phyloP scores from a whole-genome alignment of 495 filamentous ascomycete genomes.

The Penicillium odoratum region DNA sequence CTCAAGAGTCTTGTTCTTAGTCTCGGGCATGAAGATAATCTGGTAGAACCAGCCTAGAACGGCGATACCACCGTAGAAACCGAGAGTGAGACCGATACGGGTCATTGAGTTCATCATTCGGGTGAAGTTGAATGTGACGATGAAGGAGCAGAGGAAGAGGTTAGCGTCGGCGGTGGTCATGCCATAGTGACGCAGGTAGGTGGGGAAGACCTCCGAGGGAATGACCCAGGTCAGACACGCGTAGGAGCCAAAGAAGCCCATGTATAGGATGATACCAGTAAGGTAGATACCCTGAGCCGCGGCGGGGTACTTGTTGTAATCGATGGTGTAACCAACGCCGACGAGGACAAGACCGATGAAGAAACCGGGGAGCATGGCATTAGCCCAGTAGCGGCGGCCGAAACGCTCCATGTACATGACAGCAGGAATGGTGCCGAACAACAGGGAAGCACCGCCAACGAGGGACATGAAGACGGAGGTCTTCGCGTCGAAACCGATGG shows the following conservation, averaged over 20 bases:
- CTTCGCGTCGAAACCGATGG: slow-evolving; percentile 55
- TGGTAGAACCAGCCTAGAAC: slow-evolving; percentile 58
- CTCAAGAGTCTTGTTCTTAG: slow-evolving; percentile 62
- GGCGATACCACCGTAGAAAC: slow-evolving; percentile 63
- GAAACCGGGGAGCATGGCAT: slow-evolving; percentile 60
- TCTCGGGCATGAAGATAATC: slow-evolving; percentile 63
- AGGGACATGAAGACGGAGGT: slow-evolving; percentile 61
- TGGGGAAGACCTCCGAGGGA: slow-evolving; percentile 60
- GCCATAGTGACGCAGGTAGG: slow-evolving; percentile 59
- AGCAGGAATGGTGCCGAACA: slow-evolving; percentile 58
- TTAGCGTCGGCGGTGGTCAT: slow-evolving; percentile 58
- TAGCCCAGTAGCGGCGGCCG: slow-evolving; percentile 62
- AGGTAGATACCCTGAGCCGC: slow-evolving; percentile 54
- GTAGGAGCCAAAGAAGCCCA: slow-evolving; percentile 64
- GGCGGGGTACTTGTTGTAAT: slow-evolving; percentile 33
- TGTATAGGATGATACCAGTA: slow-evolving; percentile 58
- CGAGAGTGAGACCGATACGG: slow-evolving; percentile 55
- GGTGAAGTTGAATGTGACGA: slow-evolving; percentile 64
- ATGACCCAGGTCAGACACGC: slow-evolving; percentile 64
- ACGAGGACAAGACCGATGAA: slow-evolving; percentile 59
- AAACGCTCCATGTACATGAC: slow-evolving; percentile 61
- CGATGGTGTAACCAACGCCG: slow-evolving; percentile 53
- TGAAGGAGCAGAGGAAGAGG: slow-evolving; percentile 60
- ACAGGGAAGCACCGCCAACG: slow-evolving; percentile 58
- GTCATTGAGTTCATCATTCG: slow-evolving; percentile 58